These are phyloP conservation scores for Rhodotorula babjevae DNA, from an alignment of 768 basidiomycete species.

Conservation along the genomic window DNA sequence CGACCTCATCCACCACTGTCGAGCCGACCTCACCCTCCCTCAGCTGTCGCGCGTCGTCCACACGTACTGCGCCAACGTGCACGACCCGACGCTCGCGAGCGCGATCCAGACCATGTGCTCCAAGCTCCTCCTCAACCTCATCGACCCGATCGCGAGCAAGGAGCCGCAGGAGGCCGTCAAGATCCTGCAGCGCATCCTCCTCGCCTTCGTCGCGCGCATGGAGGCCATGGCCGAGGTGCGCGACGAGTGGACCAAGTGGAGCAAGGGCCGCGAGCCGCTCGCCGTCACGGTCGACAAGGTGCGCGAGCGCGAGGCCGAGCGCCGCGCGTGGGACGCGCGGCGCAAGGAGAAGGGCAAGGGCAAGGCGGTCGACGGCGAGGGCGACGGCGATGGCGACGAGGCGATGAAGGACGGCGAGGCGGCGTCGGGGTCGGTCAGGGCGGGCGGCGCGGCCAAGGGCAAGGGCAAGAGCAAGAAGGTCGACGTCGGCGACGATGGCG, in stretches of 20 bases:
- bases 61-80: conserved; percentile 79
- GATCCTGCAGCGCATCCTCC: conserved; percentile 70
- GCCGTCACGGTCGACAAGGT: conserved; percentile 11
- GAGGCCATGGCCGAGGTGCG: conserved; percentile 66
- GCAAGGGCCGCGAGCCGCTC: conserved; percentile 30
- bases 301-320: conserved; percentile 39
- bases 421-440: too few relatives aligned
- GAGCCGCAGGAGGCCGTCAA: conserved; percentile 67
- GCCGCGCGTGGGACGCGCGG: conserved; percentile 25
- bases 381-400: not conserved
- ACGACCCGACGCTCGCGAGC: conserved; percentile 74
- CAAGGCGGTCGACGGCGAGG: conserved; percentile 13
- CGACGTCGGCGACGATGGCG: not conserved
- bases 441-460: not conserved
- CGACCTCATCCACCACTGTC: conserved; percentile 87
- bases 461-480: not conserved
- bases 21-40: conserved; percentile 67
- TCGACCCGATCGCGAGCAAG: conserved; percentile 66
- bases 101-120: conserved; percentile 83
- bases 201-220: conserved; percentile 76
- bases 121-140: conserved; percentile 84
- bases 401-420: not conserved
- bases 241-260: conserved; percentile 43
- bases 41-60: conserved; percentile 75
- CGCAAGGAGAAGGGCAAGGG: conserved; percentile 40